Evolutionary conservation across 1,284 basidiomycete genomes (phyloP).

Genomic region (Apiotrichum gracile): DNA sequence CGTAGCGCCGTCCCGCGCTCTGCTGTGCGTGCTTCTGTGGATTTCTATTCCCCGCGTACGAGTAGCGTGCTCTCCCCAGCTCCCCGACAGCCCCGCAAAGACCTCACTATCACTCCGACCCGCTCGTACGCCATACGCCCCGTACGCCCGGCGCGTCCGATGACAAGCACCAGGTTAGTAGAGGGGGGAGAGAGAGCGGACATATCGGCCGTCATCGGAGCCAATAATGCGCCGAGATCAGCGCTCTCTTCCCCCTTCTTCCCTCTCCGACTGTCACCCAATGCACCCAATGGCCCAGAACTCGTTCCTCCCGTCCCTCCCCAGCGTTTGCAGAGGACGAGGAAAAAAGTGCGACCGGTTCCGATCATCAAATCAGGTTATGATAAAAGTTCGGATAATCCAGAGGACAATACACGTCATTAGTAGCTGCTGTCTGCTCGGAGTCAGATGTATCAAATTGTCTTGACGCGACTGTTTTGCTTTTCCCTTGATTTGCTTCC

Average conservation of each 20-base stretch:
- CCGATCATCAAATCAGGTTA: not conserved
- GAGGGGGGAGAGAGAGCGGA: not conserved
- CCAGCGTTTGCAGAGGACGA: too few species aligned
- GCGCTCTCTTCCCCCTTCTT: too few species aligned
- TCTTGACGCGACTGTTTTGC: not conserved
- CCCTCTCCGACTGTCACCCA: too few species aligned
- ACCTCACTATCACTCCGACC: not conserved
- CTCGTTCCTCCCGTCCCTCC: too few species aligned
- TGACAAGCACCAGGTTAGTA: not conserved
- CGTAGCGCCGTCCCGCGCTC: too few species aligned
- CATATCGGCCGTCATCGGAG: slow-evolving; percentile 1
- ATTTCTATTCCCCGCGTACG: too few species aligned
- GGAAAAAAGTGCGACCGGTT: not conserved
- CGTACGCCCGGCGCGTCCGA: not conserved
- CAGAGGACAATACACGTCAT: not conserved
- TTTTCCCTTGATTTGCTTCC: not conserved
- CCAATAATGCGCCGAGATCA: not conserved
- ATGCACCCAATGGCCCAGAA: too few species aligned
- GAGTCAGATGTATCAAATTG: too few species aligned
- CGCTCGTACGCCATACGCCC: not conserved
- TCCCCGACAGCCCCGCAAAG: too few species aligned
- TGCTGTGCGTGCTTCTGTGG: too few species aligned
- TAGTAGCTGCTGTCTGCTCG: too few species aligned
- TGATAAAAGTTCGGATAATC: not conserved
- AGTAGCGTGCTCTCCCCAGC: too few species aligned